Evolutionary conservation across 169 alveolate species (phyloP).

Genomic region (Eimeria brunetti): DNA sequence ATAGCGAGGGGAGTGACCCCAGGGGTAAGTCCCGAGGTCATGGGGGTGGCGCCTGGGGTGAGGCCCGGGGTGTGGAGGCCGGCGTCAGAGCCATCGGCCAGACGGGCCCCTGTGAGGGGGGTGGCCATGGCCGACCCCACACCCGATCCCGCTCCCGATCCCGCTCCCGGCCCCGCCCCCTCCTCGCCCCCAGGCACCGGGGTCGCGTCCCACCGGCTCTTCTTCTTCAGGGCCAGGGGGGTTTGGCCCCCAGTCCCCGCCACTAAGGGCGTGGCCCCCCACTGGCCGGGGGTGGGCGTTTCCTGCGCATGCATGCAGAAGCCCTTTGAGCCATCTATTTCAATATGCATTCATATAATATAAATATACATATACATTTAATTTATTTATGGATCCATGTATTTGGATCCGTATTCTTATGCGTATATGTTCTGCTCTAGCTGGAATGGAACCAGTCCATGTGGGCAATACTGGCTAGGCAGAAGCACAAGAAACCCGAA

Average conservation of each 20-base stretch:
- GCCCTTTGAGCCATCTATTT: too few relatives aligned
- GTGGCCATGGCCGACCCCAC: conserved; percentile 68
- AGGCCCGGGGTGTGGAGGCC: conserved; percentile 69
- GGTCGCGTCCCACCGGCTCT: conserved; percentile 84
- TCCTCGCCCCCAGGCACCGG: conserved; percentile 73
- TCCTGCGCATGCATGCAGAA: too few relatives aligned
- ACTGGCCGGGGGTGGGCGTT: conserved; percentile 83
- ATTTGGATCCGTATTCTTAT: too few relatives aligned
- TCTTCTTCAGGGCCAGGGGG: conserved; percentile 65
- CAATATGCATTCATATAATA: too few relatives aligned
- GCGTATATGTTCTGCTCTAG: too few relatives aligned
- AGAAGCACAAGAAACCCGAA: too few relatives aligned
- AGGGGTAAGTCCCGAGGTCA: conserved; percentile 87
- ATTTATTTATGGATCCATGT: too few relatives aligned
- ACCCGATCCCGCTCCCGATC: conserved; percentile 56
- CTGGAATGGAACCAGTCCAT: too few relatives aligned
- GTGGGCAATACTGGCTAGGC: too few relatives aligned
- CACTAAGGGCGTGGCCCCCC: conserved; percentile 84
- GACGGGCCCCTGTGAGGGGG: conserved; percentile 61
- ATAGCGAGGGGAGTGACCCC: conserved; percentile 87
- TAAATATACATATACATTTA: background rate
- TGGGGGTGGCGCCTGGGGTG: conserved; percentile 77
- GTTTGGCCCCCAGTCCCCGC: conserved; percentile 72
- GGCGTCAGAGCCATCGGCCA: conserved; percentile 77
- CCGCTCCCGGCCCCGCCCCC: background rate